Conservation (phyloP, 495 filamentous ascomycete genomes). For the Amphirosellinia nigrospora region DNA sequence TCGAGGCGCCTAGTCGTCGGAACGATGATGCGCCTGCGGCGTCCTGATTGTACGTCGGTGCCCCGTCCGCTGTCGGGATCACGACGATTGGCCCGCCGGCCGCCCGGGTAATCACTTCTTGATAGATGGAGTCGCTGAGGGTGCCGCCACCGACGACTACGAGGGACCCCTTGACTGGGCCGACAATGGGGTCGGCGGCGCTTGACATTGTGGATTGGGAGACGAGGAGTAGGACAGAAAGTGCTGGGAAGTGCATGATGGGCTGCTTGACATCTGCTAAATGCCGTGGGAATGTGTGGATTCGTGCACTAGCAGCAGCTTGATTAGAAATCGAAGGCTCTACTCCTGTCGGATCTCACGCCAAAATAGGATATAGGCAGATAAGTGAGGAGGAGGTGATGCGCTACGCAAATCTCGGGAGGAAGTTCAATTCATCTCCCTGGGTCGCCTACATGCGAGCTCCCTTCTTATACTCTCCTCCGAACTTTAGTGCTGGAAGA, state of each 20-base stretch:
- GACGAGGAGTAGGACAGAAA: slow-evolving; percentile 17
- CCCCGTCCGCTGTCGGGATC: slow-evolving; percentile 48
- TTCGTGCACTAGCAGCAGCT: neutral
- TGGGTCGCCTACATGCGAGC: neutral
- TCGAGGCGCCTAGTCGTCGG: slow-evolving; percentile 40
- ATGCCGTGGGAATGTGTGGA: neutral
- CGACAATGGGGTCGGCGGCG: slow-evolving; percentile 26
- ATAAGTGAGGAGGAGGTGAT: neutral
- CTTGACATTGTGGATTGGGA: slow-evolving; percentile 2
- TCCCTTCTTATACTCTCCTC: neutral
- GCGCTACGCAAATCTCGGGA: neutral
- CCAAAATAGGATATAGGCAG: neutral
- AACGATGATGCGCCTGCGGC: slow-evolving; percentile 38
- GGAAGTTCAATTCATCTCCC: neutral
- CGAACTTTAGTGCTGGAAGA: neutral
- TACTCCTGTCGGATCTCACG: neutral
- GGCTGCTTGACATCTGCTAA: neutral
- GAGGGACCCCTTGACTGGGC: slow-evolving; percentile 40
- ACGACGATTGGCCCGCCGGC: slow-evolving; percentile 55
- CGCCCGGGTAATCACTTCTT: slow-evolving; percentile 49
- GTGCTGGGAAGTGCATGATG: slow-evolving; percentile 18
- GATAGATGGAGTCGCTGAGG: slow-evolving; percentile 51
- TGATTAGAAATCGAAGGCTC: neutral
- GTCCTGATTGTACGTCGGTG: slow-evolving; percentile 37
- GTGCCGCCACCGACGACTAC: slow-evolving; percentile 45